phyloP scores from a whole-genome alignment of 148 eudicot species.

The Heliamphora exappendiculata region DNA sequence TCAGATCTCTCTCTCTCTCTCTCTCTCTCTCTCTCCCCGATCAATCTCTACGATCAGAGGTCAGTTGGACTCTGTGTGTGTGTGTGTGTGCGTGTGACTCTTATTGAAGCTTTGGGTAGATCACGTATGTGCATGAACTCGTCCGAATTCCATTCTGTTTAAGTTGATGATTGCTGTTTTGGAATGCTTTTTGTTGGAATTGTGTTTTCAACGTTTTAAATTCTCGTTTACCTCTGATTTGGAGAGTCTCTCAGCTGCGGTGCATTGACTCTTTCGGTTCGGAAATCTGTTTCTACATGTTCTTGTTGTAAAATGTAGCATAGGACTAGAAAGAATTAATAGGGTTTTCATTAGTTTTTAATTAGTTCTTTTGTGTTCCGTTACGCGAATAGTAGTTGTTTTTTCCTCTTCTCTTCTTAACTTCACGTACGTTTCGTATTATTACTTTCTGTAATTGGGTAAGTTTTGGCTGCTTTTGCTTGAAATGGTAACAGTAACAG shows the following conservation, averaged over 20 bases:
- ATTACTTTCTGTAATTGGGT: neutral
- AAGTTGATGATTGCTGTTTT: no score
- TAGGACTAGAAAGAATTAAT: neutral
- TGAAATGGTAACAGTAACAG: neutral
- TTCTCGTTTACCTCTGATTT: neutral
- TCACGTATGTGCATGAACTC: neutral
- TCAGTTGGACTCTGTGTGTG: neutral
- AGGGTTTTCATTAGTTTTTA: neutral
- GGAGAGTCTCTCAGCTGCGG: neutral
- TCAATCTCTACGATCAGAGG: slow-evolving; percentile 3
- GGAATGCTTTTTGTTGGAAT: slow-evolving; percentile 5
- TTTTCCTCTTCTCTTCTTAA: no score
- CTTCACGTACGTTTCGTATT: no score
- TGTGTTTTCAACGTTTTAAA: neutral
- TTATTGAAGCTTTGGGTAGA: neutral
- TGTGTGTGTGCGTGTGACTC: neutral
- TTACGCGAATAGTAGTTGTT: no score
- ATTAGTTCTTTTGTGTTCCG: no score
- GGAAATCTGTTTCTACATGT: neutral
- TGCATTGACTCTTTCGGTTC: neutral
- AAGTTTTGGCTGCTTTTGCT: neutral
- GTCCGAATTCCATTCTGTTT: neutral
- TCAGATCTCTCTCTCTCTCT: slow-evolving; percentile 19
- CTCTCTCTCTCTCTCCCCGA: neutral
- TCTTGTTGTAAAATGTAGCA: neutral